Percentiles rank a stretch among this genome's conserved stretches.
These are phyloP conservation scores for Tuber microsphaerosporum DNA, from an alignment of 495 filamentous ascomycete genomes.

Conservation along the genomic window DNA sequence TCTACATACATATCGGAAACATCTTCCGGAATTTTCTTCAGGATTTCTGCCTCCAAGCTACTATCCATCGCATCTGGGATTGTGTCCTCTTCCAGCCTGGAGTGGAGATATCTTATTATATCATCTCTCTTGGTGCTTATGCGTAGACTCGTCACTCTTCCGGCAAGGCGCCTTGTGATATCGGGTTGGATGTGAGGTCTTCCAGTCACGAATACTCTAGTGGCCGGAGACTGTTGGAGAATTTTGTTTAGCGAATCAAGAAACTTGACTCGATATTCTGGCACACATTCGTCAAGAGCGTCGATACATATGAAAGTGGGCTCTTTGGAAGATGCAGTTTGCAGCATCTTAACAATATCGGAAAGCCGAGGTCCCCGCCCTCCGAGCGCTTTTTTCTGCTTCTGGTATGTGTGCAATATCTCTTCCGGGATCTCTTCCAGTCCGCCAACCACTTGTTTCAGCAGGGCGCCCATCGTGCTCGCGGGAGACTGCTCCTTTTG, in stretches of 20 bases:
- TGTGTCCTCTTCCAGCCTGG: background rate
- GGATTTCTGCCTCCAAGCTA: background rate
- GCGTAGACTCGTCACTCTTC: background rate
- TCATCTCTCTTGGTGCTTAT: background rate
- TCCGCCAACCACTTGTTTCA: background rate
- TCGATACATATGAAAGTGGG: background rate
- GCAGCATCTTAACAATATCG: background rate
- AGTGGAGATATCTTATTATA: background rate
- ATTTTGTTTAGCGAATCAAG: background rate
- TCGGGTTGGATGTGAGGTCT: background rate
- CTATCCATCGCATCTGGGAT: background rate
- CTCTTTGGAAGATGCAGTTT: background rate
- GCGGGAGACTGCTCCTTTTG: background rate
- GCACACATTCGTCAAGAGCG: background rate
- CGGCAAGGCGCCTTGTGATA: background rate
- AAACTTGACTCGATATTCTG: background rate
- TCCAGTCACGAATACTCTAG: background rate
- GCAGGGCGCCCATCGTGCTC: background rate
- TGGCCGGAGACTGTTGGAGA: background rate
- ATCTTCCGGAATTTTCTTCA: background rate
- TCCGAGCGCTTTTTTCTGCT: background rate
- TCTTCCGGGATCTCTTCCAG: background rate
- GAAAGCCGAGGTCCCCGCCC: background rate
- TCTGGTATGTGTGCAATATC: background rate
- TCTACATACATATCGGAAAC: too few relatives aligned